These are phyloP conservation scores for Xylaria venustula DNA, from an alignment of 495 filamentous ascomycete genomes.

Conservation along the genomic window DNA sequence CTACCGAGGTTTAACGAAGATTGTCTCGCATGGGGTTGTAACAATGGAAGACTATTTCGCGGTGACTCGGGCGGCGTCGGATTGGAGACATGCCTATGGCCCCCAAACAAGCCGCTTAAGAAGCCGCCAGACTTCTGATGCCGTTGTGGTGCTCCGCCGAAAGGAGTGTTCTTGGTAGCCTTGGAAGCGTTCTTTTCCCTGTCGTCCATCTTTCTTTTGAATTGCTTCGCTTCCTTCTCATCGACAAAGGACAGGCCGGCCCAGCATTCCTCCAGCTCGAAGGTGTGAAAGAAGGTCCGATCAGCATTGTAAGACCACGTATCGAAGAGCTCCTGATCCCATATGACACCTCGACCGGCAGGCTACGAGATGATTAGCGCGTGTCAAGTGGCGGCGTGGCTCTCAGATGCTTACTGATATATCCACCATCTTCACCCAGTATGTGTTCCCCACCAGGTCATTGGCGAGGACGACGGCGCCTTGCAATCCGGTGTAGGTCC, in stretches of 20 bases:
- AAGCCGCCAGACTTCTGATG: constrained; percentile 51
- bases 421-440: constrained; percentile 96
- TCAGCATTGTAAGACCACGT: constrained; percentile 93
- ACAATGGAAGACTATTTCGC: constrained; percentile 44
- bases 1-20: constrained; percentile 44
- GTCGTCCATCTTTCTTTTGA: constrained; percentile 92
- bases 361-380: constrained; percentile 48
- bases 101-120: constrained; percentile 67
- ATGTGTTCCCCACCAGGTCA: constrained; percentile 90
- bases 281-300: constrained; percentile 94
- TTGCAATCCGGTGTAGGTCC: constrained; percentile 92
- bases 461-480: constrained; percentile 92
- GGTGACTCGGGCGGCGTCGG: constrained; percentile 57
- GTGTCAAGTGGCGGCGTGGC: no score
- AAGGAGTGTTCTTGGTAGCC: constrained; percentile 73
- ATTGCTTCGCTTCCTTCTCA: constrained; percentile 93
- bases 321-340: constrained; percentile 98
- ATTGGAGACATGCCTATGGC: constrained; percentile 65
- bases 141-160: constrained; percentile 56
- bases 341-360: constrained; percentile 83
- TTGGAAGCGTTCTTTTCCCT: constrained; percentile 91
- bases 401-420: constrained; percentile 69
- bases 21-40: constrained; percentile 45
- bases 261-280: constrained; percentile 88
- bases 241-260: constrained; percentile 89